Conservation (phyloP, 768 basidiomycete species). For the Panaeolus cyanescens region DNA sequence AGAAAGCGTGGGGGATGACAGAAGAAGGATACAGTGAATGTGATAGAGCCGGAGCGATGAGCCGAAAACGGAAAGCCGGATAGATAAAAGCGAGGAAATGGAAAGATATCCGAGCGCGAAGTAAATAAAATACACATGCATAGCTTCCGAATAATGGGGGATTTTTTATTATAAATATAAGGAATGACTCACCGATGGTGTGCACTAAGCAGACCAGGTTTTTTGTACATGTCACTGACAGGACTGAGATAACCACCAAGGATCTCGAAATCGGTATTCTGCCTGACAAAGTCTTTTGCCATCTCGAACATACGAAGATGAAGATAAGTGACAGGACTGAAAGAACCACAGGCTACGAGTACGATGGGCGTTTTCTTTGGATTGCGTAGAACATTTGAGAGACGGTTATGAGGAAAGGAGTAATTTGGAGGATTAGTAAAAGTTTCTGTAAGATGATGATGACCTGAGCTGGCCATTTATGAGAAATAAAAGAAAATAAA, state of each 20-base stretch:
- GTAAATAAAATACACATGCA: conserved; percentile 6
- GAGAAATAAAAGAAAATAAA: conserved; percentile 25
- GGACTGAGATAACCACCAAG: conserved; percentile 96
- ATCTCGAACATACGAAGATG: conserved; percentile 99
- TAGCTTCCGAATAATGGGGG: neutral
- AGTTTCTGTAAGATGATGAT: conserved; percentile 34
- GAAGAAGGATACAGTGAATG: conserved; percentile 1
- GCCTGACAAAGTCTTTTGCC: conserved; percentile 94
- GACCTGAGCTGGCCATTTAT: conserved; percentile 13
- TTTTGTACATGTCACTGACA: conserved; percentile 96
- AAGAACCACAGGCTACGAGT: conserved; percentile 96
- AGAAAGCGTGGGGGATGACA: conserved; percentile 12
- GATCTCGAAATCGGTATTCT: conserved; percentile 92
- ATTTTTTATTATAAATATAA: neutral
- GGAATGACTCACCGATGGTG: conserved; percentile 74
- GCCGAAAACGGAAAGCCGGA: conserved; percentile 20
- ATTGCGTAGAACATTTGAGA: conserved; percentile 57
- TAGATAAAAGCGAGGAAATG: conserved; percentile 11
- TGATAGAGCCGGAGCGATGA: conserved; percentile 17
- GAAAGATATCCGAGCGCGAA: conserved; percentile 3
- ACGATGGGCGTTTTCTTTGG: conserved; percentile 81
- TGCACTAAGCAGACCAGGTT: conserved; percentile 88
- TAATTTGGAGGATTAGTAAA: conserved; percentile 73
- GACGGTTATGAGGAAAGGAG: conserved; percentile 66
- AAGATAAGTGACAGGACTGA: conserved; percentile 97